A percentile compares a stretch with the other conserved stretches of the same genome.
These are phyloP conservation scores for Lentinula novae-zelandiae DNA, from an alignment of 1,284 basidiomycete genomes.

Conservation along the genomic window DNA sequence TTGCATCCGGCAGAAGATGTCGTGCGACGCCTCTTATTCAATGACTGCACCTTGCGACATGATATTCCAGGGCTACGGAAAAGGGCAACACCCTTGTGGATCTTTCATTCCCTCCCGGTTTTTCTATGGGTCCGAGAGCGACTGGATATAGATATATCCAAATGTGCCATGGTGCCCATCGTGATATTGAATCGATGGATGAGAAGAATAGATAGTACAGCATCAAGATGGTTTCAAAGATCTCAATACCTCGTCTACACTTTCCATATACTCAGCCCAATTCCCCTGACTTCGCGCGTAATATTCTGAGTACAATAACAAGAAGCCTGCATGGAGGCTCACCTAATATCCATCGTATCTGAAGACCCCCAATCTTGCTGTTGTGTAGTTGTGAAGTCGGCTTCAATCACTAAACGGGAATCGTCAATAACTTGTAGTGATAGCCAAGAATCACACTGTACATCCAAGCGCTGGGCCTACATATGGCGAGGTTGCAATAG, in stretches of 20 bases:
- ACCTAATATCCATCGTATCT: not conserved
- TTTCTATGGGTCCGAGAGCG: no score
- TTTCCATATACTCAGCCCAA: not conserved
- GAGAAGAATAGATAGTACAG: no score
- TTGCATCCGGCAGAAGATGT: not conserved
- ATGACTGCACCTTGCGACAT: not conserved
- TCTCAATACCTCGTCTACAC: not conserved
- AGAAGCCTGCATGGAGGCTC: not conserved
- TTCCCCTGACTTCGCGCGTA: not conserved
- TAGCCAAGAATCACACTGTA: not conserved
- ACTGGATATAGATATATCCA: no score
- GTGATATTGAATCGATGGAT: no score
- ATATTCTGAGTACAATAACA: not conserved
- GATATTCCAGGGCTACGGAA: not conserved
- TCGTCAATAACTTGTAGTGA: no score
- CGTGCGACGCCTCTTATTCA: not conserved
- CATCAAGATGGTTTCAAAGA: not conserved
- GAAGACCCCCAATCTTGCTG: not conserved
- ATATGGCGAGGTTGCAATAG: not conserved
- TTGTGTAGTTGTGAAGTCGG: not conserved
- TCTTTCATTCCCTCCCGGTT: no score
- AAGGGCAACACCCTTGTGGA: not conserved
- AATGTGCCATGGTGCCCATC: no score
- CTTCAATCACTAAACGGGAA: no score
- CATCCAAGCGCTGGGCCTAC: not conserved